Base-by-base conservation (phyloP, 768 basidiomycete species). In the Russula sp. region DNA sequence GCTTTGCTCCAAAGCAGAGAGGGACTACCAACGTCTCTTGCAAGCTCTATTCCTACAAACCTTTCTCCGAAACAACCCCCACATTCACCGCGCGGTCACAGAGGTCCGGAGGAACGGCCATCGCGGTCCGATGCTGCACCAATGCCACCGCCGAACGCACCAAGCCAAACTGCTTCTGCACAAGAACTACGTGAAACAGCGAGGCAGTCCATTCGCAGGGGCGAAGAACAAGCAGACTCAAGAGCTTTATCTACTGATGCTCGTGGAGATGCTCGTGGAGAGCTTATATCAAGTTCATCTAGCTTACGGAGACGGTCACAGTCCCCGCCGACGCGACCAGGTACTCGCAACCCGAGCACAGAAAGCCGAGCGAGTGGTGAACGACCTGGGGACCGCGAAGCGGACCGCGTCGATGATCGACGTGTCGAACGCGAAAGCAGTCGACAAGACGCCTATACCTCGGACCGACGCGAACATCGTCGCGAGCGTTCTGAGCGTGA, bases 121-220 rank as follows among this genome's bases (percentile, higher is more conserved):
- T 62, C 71, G 26, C 78, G 78, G 32, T 68, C 70, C 18, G 80
- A 79, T 1, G 57, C 71, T 34, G 73, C 71, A n/a, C 79, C 82
- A 1, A 92, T 93, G 90, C 89, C 88, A 14, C 91, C 92, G 5
- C 91, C 91, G 20, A 79, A 77, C 28, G 84, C 80, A 54, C 91
- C 91, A 2, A 92, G 90, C 69, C 89, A 91, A 70, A 91, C 90
- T 0, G 75, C 78, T 7, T 88, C 87, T 11, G 89, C 90, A 1
- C 88, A 91, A 69, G 90, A 90, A 69, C 79, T 92, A 18, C 82
- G 91, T 56, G 89, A 89, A 72, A 90, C 88, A 2, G 90, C 90
- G 7, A 88, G 87, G 70, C 86, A 88, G 70, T 80, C 83, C 20
- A 74, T 77, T 42, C 57, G 65, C 28, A 51, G 69, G 66, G 50